Conservation (phyloP, 768 basidiomycete species). For the Hysterangium stoloniferum region DNA sequence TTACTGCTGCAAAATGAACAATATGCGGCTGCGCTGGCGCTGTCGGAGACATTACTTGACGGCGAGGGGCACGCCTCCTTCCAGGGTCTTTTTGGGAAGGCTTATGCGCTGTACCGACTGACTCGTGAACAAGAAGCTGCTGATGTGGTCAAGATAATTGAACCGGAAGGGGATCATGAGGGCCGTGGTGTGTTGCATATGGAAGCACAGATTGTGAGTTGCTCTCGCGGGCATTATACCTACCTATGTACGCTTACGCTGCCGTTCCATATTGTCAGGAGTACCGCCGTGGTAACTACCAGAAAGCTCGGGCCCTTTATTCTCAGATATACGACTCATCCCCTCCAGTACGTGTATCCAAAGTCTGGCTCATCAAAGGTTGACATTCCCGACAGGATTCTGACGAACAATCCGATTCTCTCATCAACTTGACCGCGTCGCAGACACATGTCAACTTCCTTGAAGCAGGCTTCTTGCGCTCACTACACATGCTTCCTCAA, state of each 20-base stretch:
- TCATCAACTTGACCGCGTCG: constrained; percentile 77
- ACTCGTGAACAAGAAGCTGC: constrained; percentile 66
- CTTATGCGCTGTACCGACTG: constrained; percentile 82
- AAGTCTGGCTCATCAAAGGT: background rate
- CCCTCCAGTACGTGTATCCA: constrained; percentile 51
- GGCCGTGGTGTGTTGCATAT: constrained; percentile 68
- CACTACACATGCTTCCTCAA: constrained; percentile 52
- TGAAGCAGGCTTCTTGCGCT: constrained; percentile 54
- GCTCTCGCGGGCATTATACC: constrained; percentile 3
- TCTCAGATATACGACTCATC: constrained; percentile 73
- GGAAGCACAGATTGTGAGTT: constrained; percentile 79
- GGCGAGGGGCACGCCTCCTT: background rate
- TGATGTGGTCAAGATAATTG: constrained; percentile 30
- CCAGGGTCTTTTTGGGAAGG: constrained; percentile 51
- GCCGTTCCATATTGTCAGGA: constrained; percentile 36
- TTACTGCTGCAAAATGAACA: constrained; percentile 82
- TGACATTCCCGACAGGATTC: constrained; percentile 45
- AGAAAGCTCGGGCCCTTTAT: constrained; percentile 68
- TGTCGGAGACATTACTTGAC: constrained; percentile 25
- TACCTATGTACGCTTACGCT: constrained; percentile 10
- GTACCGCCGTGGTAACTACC: constrained; percentile 73
- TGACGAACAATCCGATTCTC: constrained; percentile 82
- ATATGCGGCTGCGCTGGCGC: constrained; percentile 57
- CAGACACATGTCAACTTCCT: constrained; percentile 82
- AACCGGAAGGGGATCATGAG: constrained; percentile 26